Percentiles rank a stretch among this genome's conserved stretches.
Conservation (phyloP, 345 rosid species). For the Heritiera fomes region DNA sequence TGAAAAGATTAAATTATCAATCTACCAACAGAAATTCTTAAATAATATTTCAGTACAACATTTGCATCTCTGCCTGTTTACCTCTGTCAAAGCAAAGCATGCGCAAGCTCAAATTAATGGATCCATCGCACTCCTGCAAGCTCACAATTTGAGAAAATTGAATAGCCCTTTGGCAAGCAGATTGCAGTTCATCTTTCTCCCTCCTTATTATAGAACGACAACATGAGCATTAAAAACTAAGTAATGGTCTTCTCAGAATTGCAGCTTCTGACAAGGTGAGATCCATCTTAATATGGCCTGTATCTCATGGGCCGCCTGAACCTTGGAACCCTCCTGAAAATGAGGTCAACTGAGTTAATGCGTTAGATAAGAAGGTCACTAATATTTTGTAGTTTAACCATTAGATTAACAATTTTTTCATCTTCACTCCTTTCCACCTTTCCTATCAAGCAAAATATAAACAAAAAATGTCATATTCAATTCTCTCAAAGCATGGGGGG, state of each 20-base stretch:
- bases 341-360: constrained; percentile 7
- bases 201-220: constrained; percentile 8
- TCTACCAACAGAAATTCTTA: constrained; percentile 18
- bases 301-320: constrained; percentile 88
- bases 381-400: no score
- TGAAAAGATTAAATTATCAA: constrained; percentile 15
- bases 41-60: constrained; percentile 29
- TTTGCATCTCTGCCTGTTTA: constrained; percentile 25
- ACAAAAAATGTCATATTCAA: background rate
- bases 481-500: background rate
- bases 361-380: background rate
- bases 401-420: no score
- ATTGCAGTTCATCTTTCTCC: constrained; percentile 21
- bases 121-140: constrained; percentile 28
- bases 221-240: constrained; percentile 18
- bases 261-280: constrained; percentile 2
- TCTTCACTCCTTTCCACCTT: no score
- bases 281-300: constrained; percentile 69
- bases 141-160: constrained; percentile 26
- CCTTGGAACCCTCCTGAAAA: constrained; percentile 90
- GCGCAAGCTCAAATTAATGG: constrained; percentile 14
- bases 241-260: constrained; percentile 13
- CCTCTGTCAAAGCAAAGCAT: constrained; percentile 16
- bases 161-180: constrained; percentile 27
- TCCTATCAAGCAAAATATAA: no score